phyloP scores from a whole-genome alignment of 192 early-diverging fungal genomes.

The Geranomyces variabilis region DNA sequence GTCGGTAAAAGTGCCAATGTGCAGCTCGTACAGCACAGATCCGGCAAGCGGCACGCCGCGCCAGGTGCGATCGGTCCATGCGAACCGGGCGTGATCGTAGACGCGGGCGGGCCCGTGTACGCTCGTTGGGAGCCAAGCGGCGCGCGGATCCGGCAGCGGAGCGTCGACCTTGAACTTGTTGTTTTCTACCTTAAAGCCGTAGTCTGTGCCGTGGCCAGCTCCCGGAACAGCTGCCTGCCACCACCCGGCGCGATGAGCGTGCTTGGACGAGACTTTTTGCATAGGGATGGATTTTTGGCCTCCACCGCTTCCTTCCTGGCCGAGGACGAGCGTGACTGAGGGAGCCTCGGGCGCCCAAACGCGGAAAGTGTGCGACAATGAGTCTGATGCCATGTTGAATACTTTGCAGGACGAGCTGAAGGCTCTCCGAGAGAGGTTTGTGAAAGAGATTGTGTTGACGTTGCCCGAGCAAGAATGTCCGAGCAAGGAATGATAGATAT shows the following conservation, averaged over 20 bases:
- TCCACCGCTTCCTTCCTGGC: background rate
- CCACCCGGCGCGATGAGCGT: slow-evolving; percentile 19
- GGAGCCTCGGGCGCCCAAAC: slow-evolving; percentile 31
- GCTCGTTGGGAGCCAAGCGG: slow-evolving; percentile 24
- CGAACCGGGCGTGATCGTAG: slow-evolving; percentile 24
- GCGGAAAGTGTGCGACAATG: slow-evolving; percentile 29
- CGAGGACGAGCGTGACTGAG: slow-evolving; percentile 25
- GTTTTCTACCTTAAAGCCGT: slow-evolving; percentile 32
- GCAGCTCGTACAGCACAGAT: slow-evolving; percentile 37
- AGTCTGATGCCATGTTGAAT: too few species aligned
- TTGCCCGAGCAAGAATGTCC: too few species aligned
- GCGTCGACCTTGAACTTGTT: slow-evolving; percentile 38
- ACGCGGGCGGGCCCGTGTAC: slow-evolving; percentile 33
- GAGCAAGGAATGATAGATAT: too few species aligned
- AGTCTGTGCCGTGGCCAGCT: slow-evolving; percentile 32
- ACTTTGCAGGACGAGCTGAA: too few species aligned
- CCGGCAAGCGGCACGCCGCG: slow-evolving; percentile 38
- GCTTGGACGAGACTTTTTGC: background rate
- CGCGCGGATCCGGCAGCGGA: slow-evolving; percentile 35
- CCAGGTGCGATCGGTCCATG: slow-evolving; percentile 35
- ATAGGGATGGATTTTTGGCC: slow-evolving; percentile 1
- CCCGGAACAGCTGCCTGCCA: slow-evolving; percentile 25
- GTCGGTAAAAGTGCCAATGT: slow-evolving; percentile 35
- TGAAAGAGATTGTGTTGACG: too few species aligned
- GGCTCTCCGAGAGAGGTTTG: too few species aligned